Conservation (phyloP, 345 rosid genomes). For the Pugionium dolabratum region DNA sequence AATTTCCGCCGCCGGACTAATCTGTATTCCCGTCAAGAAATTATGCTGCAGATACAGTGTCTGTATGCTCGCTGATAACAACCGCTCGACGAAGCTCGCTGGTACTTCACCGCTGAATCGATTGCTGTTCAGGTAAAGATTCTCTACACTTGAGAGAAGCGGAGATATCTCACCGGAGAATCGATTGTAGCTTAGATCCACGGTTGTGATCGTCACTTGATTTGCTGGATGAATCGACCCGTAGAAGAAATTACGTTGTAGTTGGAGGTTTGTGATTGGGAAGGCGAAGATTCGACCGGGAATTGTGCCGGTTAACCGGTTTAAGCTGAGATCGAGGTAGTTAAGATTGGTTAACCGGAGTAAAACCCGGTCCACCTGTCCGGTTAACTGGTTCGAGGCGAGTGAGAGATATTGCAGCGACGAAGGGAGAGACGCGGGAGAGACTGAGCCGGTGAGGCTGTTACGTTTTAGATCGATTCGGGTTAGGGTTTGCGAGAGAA, state of each 20-base stretch:
- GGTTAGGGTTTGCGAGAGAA: conserved; percentile 60
- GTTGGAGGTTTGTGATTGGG: conserved; percentile 72
- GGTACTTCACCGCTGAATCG: conserved; percentile 88
- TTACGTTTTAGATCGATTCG: conserved; percentile 86
- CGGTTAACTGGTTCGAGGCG: conserved; percentile 65
- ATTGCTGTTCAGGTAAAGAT: conserved; percentile 82
- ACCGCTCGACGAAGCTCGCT: conserved; percentile 68
- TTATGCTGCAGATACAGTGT: conserved; percentile 86
- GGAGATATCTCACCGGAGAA: conserved; percentile 75
- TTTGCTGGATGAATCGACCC: conserved; percentile 63
- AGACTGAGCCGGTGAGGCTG: conserved; percentile 64
- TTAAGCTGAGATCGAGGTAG: conserved; percentile 79
- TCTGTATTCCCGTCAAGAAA: conserved; percentile 82
- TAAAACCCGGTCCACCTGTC: conserved; percentile 63
- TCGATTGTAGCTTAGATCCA: conserved; percentile 87
- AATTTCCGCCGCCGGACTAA: conserved; percentile 90
- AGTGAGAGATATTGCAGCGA: conserved; percentile 83
- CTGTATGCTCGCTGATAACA: conserved; percentile 68
- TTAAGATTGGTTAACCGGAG: conserved; percentile 60
- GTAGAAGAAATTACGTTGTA: conserved; percentile 72
- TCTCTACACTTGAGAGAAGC: conserved; percentile 81
- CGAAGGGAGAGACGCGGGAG: conserved; percentile 61
- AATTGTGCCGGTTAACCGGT: conserved; percentile 70
- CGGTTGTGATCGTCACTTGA: conserved; percentile 65
- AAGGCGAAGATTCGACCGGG: conserved; percentile 59